These are phyloP conservation scores for Arxiozyma bovina DNA, from an alignment of 1,139 yeast genomes.

Conservation along the genomic window DNA sequence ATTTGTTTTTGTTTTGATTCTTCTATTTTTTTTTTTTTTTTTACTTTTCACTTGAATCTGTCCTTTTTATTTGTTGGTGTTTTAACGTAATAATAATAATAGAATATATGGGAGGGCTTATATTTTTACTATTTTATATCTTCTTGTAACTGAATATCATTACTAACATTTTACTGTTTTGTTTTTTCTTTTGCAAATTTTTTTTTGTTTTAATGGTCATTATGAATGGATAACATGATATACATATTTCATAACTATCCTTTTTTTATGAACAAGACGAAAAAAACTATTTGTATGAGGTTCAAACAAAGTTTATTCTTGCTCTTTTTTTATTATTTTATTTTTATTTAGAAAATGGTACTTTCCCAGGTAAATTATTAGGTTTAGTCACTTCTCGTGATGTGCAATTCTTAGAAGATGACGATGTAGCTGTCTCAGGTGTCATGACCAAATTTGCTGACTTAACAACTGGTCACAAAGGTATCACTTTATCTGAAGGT, in stretches of 20 bases:
- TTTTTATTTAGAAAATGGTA: conserved; percentile 58
- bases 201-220: not conserved
- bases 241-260: not conserved
- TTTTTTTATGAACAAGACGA: not conserved
- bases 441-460: conserved; percentile 72
- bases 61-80: too few species aligned
- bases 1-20: not conserved
- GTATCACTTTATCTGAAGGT: conserved; percentile 77
- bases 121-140: too few species aligned
- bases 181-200: not conserved
- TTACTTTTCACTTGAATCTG: too few species aligned
- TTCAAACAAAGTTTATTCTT: not conserved
- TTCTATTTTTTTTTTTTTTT: not conserved
- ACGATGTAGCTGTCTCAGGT: conserved; percentile 51
- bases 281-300: not conserved
- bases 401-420: conserved; percentile 84
- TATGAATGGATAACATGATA: not conserved
- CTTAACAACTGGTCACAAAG: conserved; percentile 72
- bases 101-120: too few species aligned
- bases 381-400: conserved; percentile 98
- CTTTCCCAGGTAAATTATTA: conserved; percentile 77
- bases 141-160: not conserved
- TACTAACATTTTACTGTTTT: conserved; percentile 6
- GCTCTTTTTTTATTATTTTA: not conserved
- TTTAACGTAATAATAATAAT: too few species aligned